A percentile compares a stretch with the other conserved stretches of the same genome.
These are phyloP conservation scores for Capsella rubella DNA, from an alignment of 441 rosid genomes.

Conservation along the genomic window DNA sequence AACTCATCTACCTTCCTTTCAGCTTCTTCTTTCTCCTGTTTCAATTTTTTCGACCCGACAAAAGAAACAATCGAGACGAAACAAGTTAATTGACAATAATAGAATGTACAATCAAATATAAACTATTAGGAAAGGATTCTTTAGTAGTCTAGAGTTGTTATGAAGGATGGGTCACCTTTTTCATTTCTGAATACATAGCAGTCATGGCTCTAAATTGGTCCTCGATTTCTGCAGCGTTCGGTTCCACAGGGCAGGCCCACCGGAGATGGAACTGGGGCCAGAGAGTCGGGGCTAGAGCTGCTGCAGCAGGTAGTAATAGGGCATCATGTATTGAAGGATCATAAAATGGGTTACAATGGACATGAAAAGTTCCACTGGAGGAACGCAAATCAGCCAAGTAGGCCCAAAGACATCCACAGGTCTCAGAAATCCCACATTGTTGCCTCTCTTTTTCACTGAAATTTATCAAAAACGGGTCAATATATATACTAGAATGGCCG, in stretches of 20 bases:
- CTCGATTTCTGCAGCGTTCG: slow-evolving; percentile 78
- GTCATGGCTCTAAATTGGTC: slow-evolving; percentile 75
- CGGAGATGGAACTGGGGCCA: slow-evolving; percentile 99
- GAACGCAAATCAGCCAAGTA: slow-evolving; percentile 83
- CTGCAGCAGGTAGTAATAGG: slow-evolving; percentile 88
- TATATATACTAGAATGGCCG: slow-evolving; percentile 2
- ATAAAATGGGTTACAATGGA: slow-evolving; percentile 83
- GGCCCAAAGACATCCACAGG: slow-evolving; percentile 90
- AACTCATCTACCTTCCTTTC: slow-evolving; percentile 76
- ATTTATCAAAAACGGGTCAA: slow-evolving; percentile 26
- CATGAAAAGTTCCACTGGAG: slow-evolving; percentile 63
- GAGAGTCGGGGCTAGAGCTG: slow-evolving; percentile 93
- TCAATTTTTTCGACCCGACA: not conserved
- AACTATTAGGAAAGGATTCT: not conserved
- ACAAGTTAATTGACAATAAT: slow-evolving; percentile 7
- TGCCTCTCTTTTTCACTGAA: slow-evolving; percentile 95
- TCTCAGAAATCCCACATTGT: slow-evolving; percentile 65
- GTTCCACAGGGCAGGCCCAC: slow-evolving; percentile 97
- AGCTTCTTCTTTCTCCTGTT: slow-evolving; percentile 79
- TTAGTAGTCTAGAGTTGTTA: not conserved
- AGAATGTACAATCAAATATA: not conserved
- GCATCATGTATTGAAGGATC: slow-evolving; percentile 65
- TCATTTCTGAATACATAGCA: slow-evolving; percentile 67
- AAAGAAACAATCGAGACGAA: slow-evolving; percentile 19
- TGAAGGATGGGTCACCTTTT: slow-evolving; percentile 52